Percentiles rank a stretch among this genome's conserved stretches.
Evolutionary conservation across 2,329 filamentous ascomycete species (phyloP).

Genomic region (Pyrenochaeta sp.): DNA sequence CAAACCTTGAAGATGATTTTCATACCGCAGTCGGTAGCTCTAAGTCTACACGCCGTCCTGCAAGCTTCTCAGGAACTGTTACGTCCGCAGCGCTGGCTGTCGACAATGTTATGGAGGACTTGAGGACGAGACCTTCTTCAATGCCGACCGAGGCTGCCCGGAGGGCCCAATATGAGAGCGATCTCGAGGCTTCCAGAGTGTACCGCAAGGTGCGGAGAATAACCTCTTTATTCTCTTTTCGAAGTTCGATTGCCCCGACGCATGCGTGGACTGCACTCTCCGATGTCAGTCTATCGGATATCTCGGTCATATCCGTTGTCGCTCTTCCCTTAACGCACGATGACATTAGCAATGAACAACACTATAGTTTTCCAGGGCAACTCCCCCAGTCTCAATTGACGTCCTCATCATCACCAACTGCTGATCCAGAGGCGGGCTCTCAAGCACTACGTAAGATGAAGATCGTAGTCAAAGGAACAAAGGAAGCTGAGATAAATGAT

Average conservation of each 20-base stretch:
- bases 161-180: constrained; percentile 3
- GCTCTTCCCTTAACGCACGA: constrained; percentile 8
- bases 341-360: constrained; percentile 6
- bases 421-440: background rate
- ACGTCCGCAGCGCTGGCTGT: background rate
- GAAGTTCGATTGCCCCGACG: constrained; percentile 7
- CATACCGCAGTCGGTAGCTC: background rate
- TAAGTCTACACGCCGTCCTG: background rate
- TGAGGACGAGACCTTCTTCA: background rate
- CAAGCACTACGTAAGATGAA: background rate
- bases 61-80: background rate
- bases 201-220: constrained; percentile 8
- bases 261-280: constrained; percentile 17
- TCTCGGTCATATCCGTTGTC: constrained; percentile 18
- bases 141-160: background rate
- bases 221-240: constrained; percentile 1
- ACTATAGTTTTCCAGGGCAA: background rate
- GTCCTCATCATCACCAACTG: background rate
- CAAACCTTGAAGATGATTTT: background rate
- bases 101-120: background rate
- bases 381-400: background rate
- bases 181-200: constrained; percentile 11
- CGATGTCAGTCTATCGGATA: constrained; percentile 14
- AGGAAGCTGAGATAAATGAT: background rate
- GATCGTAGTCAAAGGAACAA: background rate